These are phyloP conservation scores for Leucocoprinus leucothites DNA, from an alignment of 768 basidiomycete genomes.

Conservation along the genomic window DNA sequence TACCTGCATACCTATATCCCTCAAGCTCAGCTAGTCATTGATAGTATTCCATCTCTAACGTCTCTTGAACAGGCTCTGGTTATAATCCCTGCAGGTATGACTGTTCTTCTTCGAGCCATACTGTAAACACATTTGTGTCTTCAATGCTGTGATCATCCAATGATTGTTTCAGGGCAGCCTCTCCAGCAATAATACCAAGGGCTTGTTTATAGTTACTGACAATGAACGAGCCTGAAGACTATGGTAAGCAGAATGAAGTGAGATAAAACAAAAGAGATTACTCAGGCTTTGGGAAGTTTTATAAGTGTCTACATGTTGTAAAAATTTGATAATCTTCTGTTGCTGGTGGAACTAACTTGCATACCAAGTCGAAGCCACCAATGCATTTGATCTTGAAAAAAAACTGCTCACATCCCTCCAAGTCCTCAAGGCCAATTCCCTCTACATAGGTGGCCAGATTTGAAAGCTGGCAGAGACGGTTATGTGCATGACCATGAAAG, in stretches of 20 bases:
- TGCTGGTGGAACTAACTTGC: conserved; percentile 9
- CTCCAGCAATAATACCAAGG: not conserved
- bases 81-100: conserved; percentile 11
- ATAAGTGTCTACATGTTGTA: not conserved
- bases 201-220: not conserved
- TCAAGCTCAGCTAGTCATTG: conserved; percentile 7
- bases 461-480: conserved; percentile 22
- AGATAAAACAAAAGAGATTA: not conserved
- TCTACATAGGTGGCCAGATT: conserved; percentile 19
- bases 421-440: conserved; percentile 22
- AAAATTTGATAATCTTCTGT: conserved; percentile 5
- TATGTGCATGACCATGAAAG: conserved; percentile 29
- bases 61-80: conserved; percentile 16
- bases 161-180: not conserved
- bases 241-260: too few relatives aligned
- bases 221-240: not conserved
- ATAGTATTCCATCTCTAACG: conserved; percentile 19
- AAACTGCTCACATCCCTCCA: conserved; percentile 23
- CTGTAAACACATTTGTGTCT: not conserved
- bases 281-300: conserved; percentile 3
- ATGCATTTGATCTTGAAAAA: conserved; percentile 22
- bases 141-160: not conserved
- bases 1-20: conserved; percentile 8
- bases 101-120: conserved; percentile 18
- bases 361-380: conserved; percentile 15